Evolutionary conservation across 2,329 filamentous ascomycete genomes (phyloP), one percentile per base, ranked within the genome.

Genomic region (Amphichorda felina): DNA sequence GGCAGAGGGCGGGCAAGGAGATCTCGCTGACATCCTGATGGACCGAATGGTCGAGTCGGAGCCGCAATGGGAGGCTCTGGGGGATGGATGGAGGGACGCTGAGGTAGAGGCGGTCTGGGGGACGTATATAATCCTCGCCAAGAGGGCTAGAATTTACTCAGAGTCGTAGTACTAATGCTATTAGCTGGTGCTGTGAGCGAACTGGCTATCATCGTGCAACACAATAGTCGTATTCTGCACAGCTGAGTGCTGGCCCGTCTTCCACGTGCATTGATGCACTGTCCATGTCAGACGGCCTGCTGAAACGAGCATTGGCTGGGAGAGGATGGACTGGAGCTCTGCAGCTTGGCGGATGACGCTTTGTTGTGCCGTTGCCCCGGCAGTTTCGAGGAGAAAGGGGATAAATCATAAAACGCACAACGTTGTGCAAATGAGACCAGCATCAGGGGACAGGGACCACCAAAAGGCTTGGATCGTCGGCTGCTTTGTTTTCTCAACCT

Each of bases 1-100:
- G 45, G 61, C 54, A 4, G 64, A 70, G 17, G 75, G 72, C 5
- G 75, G 75, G 2, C 42, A 59, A 7, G 75, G 75, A 2, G 77
- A 82, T 53, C 48, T 80, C 29, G 59, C 75, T n/a, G 77, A 81
- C 54, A 49, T 68, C 40, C 62, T 79, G 58, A 72, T 77, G 55
- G 72, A 77, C 38, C 60, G 62, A 40, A 71, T 80, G 47, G 50
- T 70, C 4, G 59, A 61, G 36, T 60, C 55, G n/a, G 70, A 75
- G 43, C 63, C 64, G 4, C 56, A 31, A 18, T 75, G 70, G 69
- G 64, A 59, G 43, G 57, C 53, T 2, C 45, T 54, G 38, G 68
- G 65, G 1, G 58, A 64, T 28, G 45, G 45, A 14, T 79, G 74
- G 69, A 58, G 59, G 40, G 63, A 75, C 34, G 54, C 64, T 30